These are phyloP conservation scores for Corymbia calophylla DNA, from an alignment of 441 rosid species.

Conservation along the genomic window DNA sequence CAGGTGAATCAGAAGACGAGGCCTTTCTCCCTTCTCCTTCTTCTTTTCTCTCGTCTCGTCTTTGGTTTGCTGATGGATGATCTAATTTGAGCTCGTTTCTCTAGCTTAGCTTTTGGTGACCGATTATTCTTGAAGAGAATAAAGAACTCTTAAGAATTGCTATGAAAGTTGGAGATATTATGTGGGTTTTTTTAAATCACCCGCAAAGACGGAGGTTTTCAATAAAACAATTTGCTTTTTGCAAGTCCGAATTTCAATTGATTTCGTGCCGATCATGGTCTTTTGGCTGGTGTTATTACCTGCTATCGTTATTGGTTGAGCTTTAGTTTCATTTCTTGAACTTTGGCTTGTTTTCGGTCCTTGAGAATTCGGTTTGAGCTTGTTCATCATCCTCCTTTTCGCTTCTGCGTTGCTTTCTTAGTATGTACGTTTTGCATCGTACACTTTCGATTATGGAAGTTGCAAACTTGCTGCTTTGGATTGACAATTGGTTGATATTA, in stretches of 20 bases:
- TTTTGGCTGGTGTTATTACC: not conserved
- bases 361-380: not conserved
- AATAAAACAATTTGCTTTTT: not conserved
- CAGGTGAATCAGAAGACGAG: not conserved
- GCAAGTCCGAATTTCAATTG: not conserved
- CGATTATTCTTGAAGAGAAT: not conserved
- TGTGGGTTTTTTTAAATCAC: not conserved
- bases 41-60: not conserved
- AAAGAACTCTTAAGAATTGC: not conserved
- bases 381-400: not conserved
- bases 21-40: not conserved
- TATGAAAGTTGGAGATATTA: not conserved
- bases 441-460: not conserved
- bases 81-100: not conserved
- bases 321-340: not conserved
- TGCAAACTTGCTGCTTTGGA: not conserved
- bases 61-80: not conserved
- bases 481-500: not conserved
- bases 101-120: not conserved
- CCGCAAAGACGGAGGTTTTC: not conserved
- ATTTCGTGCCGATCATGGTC: not conserved
- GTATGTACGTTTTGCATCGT: not conserved
- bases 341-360: not conserved
- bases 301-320: not conserved
- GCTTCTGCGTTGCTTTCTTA: not conserved